These are phyloP conservation scores for Sphaerobolus stellatus DNA, from an alignment of 1,284 basidiomycete species.

Conservation along the genomic window DNA sequence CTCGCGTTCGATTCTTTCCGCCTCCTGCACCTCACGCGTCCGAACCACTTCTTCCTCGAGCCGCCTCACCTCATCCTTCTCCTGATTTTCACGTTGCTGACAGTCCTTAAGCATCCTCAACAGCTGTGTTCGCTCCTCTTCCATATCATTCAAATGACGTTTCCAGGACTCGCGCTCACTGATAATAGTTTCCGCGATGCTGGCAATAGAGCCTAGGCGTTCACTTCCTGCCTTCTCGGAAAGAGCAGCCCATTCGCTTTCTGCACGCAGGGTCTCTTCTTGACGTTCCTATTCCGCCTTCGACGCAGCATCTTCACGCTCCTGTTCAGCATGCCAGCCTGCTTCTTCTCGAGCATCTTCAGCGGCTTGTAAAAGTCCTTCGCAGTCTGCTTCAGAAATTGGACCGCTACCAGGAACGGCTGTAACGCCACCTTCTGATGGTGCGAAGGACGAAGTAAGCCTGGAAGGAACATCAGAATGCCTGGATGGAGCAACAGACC, in stretches of 20 bases:
- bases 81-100: constrained; percentile 41
- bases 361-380: background rate
- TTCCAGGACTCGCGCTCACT: no score
- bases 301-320: constrained; percentile 39
- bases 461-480: constrained; percentile 5
- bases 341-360: constrained; percentile 36
- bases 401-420: background rate
- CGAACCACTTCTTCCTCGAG: constrained; percentile 57
- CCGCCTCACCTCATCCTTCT: constrained; percentile 22
- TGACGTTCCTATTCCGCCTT: constrained; percentile 2
- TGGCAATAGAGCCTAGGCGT: no score
- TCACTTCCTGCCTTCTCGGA: constrained; percentile 39
- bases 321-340: constrained; percentile 49
- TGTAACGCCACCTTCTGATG: background rate
- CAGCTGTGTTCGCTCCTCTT: background rate
- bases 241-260: constrained; percentile 59
- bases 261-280: constrained; percentile 19
- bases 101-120: constrained; percentile 47
- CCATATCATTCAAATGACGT: no score
- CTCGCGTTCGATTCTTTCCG: constrained; percentile 53
- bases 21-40: constrained; percentile 52
- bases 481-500: no score
- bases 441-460: background rate
- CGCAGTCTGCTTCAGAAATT: background rate
- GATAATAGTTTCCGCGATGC: no score